Base-by-base conservation (phyloP, 2,329 filamentous ascomycete genomes). In the Penicillium sp. region DNA sequence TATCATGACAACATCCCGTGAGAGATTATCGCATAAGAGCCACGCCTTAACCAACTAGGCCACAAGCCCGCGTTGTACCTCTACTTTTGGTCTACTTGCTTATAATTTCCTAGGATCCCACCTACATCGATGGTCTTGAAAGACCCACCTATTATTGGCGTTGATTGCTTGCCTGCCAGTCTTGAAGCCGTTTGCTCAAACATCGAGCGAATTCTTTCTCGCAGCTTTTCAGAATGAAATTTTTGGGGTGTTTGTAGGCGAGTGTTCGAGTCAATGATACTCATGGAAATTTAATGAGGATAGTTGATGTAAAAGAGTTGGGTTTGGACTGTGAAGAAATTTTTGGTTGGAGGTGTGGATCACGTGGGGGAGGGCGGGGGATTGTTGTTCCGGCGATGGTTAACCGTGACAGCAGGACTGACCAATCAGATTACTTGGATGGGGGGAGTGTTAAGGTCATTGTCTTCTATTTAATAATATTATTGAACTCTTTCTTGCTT, bases 1-100 rank as follows among this genome's bases (percentile, higher is more conserved):
- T 54, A 54, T 54, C 51, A 54, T 54, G 51, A 40, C 51, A 54
- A 28, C 19, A 22, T 40, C 51, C 35, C 22, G 13, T 7, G 19
- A 40, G 15, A 24, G 51, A 54, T 12, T 24, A 54, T n/a, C 10
- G 26, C 51, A 54, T 54, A 54, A 54, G 51, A 54, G 51, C 51
- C 51, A 54, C 51, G 51, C 51, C 51, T 54, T 54, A 54, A 54
- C 51, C 51, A 54, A 54, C 51, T 54, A 54, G 51, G 51, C 51
- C 51, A 54, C 51, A 54, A 54, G 51, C 51, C 51, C 51, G 51
- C 37, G 51, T 54, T 54, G 51, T 54, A 54, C 51, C 51, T 54
- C 51, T 54, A 26, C 17, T 54, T 54, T 54, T 5, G 1, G 12
- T n/a, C 22, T 26, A 42, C 8, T 9, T 26, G 12, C 19, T 19